Percentiles rank a stretch among this genome's conserved stretches.
Evolutionary conservation across 805 yeast genomes (phyloP).

Genomic region (Saccharomycopsis sp.): DNA sequence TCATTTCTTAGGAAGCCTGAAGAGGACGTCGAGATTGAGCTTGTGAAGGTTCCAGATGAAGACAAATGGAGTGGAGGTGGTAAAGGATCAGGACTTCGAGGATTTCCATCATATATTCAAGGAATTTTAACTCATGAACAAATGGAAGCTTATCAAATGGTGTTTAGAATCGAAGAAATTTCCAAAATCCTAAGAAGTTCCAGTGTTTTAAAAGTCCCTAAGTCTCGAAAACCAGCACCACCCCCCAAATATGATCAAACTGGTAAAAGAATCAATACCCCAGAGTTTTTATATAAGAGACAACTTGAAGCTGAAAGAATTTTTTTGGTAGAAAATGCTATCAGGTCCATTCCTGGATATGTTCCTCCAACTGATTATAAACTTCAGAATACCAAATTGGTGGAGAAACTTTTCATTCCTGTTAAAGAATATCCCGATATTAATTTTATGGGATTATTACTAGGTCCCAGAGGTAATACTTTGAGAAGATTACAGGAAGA

Average conservation of each 20-base stretch:
- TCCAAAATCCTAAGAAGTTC: slow-evolving; percentile 45
- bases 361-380: slow-evolving; percentile 72
- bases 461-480: slow-evolving; percentile 96
- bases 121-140: slow-evolving; percentile 66
- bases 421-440: slow-evolving; percentile 80
- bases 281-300: slow-evolving; percentile 55
- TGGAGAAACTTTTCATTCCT: slow-evolving; percentile 80
- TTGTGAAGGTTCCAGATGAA: not conserved
- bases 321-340: slow-evolving; percentile 62
- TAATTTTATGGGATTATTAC: slow-evolving; percentile 79
- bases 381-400: slow-evolving; percentile 47
- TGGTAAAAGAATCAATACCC: slow-evolving; percentile 81
- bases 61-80: slow-evolving; percentile 3
- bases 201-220: slow-evolving; percentile 30
- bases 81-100: too few species aligned
- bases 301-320: slow-evolving; percentile 73
- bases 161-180: slow-evolving; percentile 73
- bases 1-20: not conserved
- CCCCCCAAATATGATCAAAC: slow-evolving; percentile 79
- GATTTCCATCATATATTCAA: slow-evolving; percentile 30
- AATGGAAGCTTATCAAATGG: slow-evolving; percentile 57
- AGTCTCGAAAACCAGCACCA: slow-evolving; percentile 61
- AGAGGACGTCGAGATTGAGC: not conserved
- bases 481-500: slow-evolving; percentile 68
- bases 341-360: slow-evolving; percentile 62